Percentiles rank a stretch among this genome's conserved stretches.
Conservation (phyloP, 169 alveolate genomes). For the Besnoitia besnoiti region DNA sequence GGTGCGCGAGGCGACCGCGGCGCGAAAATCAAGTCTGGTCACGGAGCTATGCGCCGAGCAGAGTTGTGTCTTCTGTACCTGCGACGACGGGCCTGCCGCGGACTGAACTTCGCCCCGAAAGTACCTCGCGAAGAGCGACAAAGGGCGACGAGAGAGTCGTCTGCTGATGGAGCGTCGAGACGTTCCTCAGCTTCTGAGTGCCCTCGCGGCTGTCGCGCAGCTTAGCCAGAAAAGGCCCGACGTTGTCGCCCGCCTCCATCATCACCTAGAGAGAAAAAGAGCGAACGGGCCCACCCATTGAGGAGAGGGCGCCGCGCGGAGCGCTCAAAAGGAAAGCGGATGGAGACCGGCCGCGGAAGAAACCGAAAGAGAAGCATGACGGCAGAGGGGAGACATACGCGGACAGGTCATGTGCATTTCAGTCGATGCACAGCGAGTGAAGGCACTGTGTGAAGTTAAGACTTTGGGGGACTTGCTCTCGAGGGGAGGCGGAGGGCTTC, state of each 20-base stretch:
- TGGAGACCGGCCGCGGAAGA: no score
- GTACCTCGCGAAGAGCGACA: background rate
- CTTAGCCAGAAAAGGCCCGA: conserved; percentile 44
- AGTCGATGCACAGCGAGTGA: no score
- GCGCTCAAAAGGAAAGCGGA: no score
- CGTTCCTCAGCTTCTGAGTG: background rate
- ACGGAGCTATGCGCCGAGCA: background rate
- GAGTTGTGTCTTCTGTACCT: background rate
- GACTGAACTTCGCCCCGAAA: background rate
- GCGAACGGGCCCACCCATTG: no score
- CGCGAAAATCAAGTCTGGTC: background rate
- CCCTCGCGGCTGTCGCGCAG: conserved; percentile 6
- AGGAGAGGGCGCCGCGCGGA: no score
- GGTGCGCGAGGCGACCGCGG: no score
- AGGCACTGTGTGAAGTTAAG: no score
- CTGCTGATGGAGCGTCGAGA: background rate
- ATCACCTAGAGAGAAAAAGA: background rate
- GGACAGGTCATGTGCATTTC: no score
- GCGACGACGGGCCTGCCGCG: background rate
- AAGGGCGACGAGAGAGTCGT: background rate
- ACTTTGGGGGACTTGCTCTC: no score
- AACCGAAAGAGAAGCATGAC: background rate
- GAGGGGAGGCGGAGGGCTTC: no score
- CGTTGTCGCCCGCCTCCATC: conserved; percentile 58
- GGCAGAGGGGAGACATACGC: background rate